Evolutionary conservation across 345 rosid genomes (phyloP).

Genomic region (Linum tenue): DNA sequence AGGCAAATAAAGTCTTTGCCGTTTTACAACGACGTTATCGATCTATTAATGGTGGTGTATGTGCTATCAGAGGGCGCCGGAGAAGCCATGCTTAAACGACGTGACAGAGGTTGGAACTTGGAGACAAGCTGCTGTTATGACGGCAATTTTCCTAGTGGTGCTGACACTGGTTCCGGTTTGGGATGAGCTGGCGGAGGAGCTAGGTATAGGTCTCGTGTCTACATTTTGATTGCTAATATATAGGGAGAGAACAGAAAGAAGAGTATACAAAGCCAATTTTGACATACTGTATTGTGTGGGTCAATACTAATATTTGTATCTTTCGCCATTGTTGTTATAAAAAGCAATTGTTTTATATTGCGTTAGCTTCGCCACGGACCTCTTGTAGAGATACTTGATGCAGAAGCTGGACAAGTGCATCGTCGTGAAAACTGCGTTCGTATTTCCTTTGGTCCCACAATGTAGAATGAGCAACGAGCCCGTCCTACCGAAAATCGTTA

Average conservation of each 20-base stretch:
- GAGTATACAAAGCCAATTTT: no score
- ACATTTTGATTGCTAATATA: slow-evolving; percentile 34
- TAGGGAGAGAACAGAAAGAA: background rate
- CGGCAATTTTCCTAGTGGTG: slow-evolving; percentile 46
- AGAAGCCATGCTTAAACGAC: slow-evolving; percentile 82
- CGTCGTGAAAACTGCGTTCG: no score
- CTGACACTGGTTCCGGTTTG: slow-evolving; percentile 78
- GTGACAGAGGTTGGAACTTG: slow-evolving; percentile 92
- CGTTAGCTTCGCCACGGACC: no score
- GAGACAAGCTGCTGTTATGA: slow-evolving; percentile 57
- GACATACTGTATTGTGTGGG: background rate
- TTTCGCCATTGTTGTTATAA: no score
- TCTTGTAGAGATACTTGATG: no score
- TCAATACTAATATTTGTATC: background rate
- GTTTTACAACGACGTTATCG: background rate
- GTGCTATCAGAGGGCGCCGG: slow-evolving; percentile 61
- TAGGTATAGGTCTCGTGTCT: slow-evolving; percentile 83
- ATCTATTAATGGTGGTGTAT: background rate
- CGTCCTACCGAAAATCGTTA: no score
- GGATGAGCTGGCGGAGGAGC: slow-evolving; percentile 93
- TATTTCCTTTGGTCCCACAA: no score
- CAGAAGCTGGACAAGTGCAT: no score
- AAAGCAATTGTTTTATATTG: no score
- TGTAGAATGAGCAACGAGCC: no score
- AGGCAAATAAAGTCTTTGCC: background rate